A percentile compares a stretch with the other conserved stretches of the same genome.
These are phyloP conservation scores for Phytophthora idaei DNA, from an alignment of 352 stramenopile species.

Conservation along the genomic window DNA sequence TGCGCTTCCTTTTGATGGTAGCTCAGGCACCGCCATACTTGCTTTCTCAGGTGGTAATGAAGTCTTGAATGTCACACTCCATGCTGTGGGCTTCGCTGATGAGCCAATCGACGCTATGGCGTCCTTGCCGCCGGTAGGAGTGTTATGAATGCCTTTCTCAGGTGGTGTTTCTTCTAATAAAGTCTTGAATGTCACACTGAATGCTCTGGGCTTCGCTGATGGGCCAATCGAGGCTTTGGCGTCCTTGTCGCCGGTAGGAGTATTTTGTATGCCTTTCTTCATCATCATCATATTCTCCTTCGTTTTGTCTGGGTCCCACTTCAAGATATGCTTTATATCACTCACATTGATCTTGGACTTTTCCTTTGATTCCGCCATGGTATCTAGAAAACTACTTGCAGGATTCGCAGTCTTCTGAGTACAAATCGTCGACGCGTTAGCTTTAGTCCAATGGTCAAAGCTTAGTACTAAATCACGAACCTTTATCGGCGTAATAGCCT, in stretches of 20 bases:
- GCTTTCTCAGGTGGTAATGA: conserved; percentile 12
- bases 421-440: background rate
- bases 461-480: conserved; percentile 11
- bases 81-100: conserved; percentile 10
- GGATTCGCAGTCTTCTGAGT: conserved; percentile 5
- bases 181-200: background rate
- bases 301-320: conserved; percentile 30
- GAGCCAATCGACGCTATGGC: conserved; percentile 1
- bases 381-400: conserved; percentile 1
- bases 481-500: conserved; percentile 29
- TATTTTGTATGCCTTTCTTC: conserved; percentile 3
- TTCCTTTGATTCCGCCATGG: conserved; percentile 15
- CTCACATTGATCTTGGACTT: conserved; percentile 31
- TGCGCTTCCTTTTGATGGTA: conserved; percentile 1
- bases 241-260: conserved; percentile 1
- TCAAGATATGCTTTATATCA: conserved; percentile 32
- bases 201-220: conserved; percentile 10
- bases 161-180: conserved; percentile 7
- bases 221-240: conserved; percentile 1
- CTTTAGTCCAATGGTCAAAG: background rate
- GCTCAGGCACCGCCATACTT: background rate
- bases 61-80: background rate
- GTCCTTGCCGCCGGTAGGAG: conserved; percentile 1
- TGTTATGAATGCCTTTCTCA: conserved; percentile 1
- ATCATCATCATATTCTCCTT: conserved; percentile 9